Evolutionary conservation across 768 basidiomycete genomes (phyloP).

Genomic region (Xerocomellus amylosporus): DNA sequence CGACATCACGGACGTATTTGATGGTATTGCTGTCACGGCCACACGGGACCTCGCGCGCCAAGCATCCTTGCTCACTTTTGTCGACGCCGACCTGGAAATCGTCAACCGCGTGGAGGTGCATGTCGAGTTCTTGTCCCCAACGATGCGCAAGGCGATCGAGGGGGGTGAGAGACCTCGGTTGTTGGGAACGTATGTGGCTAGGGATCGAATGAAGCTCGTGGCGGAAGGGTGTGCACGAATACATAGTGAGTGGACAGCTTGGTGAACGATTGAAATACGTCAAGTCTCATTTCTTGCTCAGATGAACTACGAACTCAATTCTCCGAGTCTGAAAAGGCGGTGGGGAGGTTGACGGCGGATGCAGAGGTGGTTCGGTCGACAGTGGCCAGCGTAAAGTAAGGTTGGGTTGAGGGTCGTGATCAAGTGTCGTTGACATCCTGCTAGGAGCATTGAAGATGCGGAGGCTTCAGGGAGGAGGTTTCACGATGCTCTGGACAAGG

Average conservation of each 20-base stretch:
- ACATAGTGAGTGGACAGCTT: slow-evolving; percentile 50
- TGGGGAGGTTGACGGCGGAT: slow-evolving; percentile 53
- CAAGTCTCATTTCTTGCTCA: slow-evolving; percentile 22
- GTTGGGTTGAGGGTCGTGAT: neutral
- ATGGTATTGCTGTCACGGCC: slow-evolving; percentile 54
- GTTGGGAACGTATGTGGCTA: slow-evolving; percentile 78
- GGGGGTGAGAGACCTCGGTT: slow-evolving; percentile 65
- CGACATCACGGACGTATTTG: slow-evolving; percentile 66
- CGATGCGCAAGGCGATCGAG: slow-evolving; percentile 67
- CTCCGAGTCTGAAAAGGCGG: slow-evolving; percentile 49
- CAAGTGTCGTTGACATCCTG: neutral
- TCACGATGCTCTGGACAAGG: slow-evolving; percentile 57
- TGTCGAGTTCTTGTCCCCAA: slow-evolving; percentile 67
- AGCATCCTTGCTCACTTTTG: slow-evolving; percentile 53
- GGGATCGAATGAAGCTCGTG: slow-evolving; percentile 76
- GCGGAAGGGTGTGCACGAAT: slow-evolving; percentile 66
- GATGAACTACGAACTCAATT: slow-evolving; percentile 61
- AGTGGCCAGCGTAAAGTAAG: slow-evolving; percentile 48
- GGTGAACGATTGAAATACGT: neutral
- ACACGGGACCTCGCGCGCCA: slow-evolving; percentile 67
- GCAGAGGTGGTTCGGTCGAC: slow-evolving; percentile 56
- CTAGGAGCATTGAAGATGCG: slow-evolving; percentile 59
- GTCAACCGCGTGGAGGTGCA: slow-evolving; percentile 67
- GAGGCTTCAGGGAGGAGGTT: slow-evolving; percentile 54
- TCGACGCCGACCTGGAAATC: slow-evolving; percentile 71